Percentiles rank a stretch among this genome's conserved stretches.
phyloP scores from a whole-genome alignment of 352 stramenopile species.

The Phytophthora kernoviae region DNA sequence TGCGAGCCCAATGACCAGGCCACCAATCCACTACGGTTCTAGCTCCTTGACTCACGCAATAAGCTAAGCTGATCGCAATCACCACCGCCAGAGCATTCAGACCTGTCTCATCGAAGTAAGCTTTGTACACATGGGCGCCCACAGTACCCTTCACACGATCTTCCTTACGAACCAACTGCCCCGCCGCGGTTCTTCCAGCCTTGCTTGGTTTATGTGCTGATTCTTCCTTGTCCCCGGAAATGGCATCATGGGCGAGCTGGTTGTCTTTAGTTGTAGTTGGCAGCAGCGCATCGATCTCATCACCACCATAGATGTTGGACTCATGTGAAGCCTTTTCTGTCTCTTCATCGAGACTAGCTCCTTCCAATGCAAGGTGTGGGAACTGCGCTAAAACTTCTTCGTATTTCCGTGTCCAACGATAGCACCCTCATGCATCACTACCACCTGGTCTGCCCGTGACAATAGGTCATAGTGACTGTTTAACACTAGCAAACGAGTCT shows the following conservation, averaged over 20 bases:
- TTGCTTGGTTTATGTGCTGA: no score
- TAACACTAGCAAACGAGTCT: slow-evolving; percentile 91
- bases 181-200: neutral
- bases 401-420: slow-evolving; percentile 80
- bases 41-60: slow-evolving; percentile 20
- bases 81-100: slow-evolving; percentile 24
- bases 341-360: neutral
- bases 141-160: slow-evolving; percentile 37
- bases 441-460: slow-evolving; percentile 49
- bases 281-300: neutral
- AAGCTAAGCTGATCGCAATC: slow-evolving; percentile 8
- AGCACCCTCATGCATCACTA: slow-evolving; percentile 72
- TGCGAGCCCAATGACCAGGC: slow-evolving; percentile 40
- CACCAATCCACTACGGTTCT: slow-evolving; percentile 41
- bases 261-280: neutral
- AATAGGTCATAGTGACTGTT: slow-evolving; percentile 93
- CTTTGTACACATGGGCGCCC: slow-evolving; percentile 23
- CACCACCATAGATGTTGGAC: neutral
- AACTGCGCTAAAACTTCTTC: slow-evolving; percentile 54
- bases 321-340: neutral
- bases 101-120: slow-evolving; percentile 39
- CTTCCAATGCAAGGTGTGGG: slow-evolving; percentile 18
- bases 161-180: slow-evolving; percentile 27
- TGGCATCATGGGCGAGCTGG: neutral
- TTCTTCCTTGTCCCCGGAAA: no score